phyloP scores from a whole-genome alignment of 495 filamentous ascomycete species.

The Hamigera avellanea region DNA sequence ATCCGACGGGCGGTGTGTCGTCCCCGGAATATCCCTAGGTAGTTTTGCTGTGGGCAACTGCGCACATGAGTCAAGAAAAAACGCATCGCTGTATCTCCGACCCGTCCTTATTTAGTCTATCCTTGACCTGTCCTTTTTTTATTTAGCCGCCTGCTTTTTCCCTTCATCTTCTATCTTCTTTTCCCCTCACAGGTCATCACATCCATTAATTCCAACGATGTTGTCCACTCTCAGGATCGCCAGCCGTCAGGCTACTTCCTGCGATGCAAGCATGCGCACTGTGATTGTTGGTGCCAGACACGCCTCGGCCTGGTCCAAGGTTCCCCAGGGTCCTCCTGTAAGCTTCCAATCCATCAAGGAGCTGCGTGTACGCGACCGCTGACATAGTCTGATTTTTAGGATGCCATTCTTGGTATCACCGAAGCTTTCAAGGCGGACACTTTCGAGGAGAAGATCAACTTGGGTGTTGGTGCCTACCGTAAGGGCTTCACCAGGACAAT shows the following conservation, averaged over 20 bases:
- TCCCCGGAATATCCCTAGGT: conserved; percentile 19
- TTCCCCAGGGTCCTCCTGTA: conserved; percentile 89
- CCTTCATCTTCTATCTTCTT: conserved; percentile 5
- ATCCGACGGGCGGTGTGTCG: conserved; percentile 11
- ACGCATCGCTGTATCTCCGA: conserved; percentile 21
- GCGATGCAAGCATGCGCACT: conserved; percentile 33
- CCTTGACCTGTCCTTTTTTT: conserved; percentile 10
- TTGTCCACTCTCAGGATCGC: conserved; percentile 46
- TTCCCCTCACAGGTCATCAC: neutral
- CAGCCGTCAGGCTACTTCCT: conserved; percentile 40
- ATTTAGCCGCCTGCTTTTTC: conserved; percentile 7
- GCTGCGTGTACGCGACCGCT: conserved; percentile 12
- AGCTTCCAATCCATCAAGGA: conserved; percentile 20
- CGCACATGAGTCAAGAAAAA: conserved; percentile 33
- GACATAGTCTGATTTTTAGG: conserved; percentile 20
- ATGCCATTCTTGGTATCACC: conserved; percentile 93
- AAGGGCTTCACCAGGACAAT: conserved; percentile 3
- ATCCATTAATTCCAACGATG: conserved; percentile 27
- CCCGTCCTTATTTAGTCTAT: conserved; percentile 17
- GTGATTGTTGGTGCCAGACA: conserved; percentile 47
- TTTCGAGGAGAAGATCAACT: conserved; percentile 91
- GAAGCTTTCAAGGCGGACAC: conserved; percentile 97
- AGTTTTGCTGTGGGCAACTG: too few species aligned
- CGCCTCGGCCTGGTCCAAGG: conserved; percentile 77
- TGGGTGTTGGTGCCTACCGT: conserved; percentile 59